phyloP scores from a whole-genome alignment of 345 rosid genomes.

The Rhodomyrtus tomentosa region DNA sequence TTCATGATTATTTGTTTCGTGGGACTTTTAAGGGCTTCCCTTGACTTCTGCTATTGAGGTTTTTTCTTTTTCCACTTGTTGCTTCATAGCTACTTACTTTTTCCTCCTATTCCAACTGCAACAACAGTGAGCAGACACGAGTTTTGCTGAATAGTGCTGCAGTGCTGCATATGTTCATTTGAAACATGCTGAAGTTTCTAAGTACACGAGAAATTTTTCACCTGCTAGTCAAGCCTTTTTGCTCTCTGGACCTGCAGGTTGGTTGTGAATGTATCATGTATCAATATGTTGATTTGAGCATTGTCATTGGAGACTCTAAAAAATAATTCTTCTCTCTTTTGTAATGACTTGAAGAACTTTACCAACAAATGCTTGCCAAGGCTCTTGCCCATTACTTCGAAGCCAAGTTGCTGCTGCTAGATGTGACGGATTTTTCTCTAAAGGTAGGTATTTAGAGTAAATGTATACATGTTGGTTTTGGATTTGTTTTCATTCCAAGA shows the following conservation, averaged over 20 bases:
- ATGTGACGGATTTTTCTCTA: conserved; percentile 71
- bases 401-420: conserved; percentile 80
- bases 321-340: neutral
- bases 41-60: neutral
- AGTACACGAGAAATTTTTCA: conserved; percentile 59
- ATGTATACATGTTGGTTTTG: neutral
- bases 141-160: conserved; percentile 84
- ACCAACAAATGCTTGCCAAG: conserved; percentile 96
- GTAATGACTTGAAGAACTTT: conserved; percentile 46
- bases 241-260: conserved; percentile 97
- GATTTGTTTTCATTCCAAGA: neutral
- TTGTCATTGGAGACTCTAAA: neutral
- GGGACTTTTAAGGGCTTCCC: neutral
- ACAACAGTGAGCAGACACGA: conserved; percentile 79
- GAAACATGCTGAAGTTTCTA: conserved; percentile 85
- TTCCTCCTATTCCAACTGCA: neutral
- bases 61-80: neutral
- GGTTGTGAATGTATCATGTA: neutral
- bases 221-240: conserved; percentile 85
- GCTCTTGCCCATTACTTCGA: conserved; percentile 93
- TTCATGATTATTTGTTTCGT: neutral
- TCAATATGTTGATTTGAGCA: neutral
- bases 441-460: conserved; percentile 27
- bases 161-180: conserved; percentile 95
- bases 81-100: neutral